Percentiles rank a stretch among this genome's conserved stretches.
Conservation (phyloP, 805 yeast genomes). For the Candida alai region DNA sequence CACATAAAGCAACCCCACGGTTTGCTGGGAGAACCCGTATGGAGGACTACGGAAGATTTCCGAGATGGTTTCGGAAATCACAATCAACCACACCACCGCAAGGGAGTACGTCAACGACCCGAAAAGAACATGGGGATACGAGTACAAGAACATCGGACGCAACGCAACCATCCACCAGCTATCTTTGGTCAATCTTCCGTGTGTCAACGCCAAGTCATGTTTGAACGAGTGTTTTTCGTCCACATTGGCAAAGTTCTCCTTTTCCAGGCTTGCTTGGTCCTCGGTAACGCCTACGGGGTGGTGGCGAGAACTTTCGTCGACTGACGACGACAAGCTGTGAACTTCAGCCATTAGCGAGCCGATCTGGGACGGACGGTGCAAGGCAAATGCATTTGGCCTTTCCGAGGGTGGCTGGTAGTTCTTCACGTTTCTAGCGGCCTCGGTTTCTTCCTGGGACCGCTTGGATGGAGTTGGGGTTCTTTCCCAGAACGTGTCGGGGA, state of each 20-base stretch:
- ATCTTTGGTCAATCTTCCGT: slow-evolving; percentile 49
- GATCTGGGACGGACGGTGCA: slow-evolving; percentile 13
- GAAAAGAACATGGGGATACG: slow-evolving; percentile 50
- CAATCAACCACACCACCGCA: slow-evolving; percentile 62
- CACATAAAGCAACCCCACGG: slow-evolving; percentile 51
- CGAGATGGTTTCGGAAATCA: slow-evolving; percentile 54
- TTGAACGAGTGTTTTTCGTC: slow-evolving; percentile 5
- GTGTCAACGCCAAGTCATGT: slow-evolving; percentile 30
- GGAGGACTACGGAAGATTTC: slow-evolving; percentile 44
- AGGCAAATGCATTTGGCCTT: slow-evolving; percentile 30
- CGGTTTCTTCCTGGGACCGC: slow-evolving; percentile 45
- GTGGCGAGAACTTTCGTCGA: slow-evolving; percentile 3
- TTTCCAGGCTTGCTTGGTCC: slow-evolving; percentile 3
- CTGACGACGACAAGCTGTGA: slow-evolving; percentile 15
- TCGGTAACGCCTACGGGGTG: slow-evolving; percentile 13
- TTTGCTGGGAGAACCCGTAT: slow-evolving; percentile 42
- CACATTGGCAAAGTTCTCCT: not conserved
- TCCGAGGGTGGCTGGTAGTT: slow-evolving; percentile 20
- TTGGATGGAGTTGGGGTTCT: slow-evolving; percentile 49
- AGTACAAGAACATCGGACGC: slow-evolving; percentile 49
- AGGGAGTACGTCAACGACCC: slow-evolving; percentile 51
- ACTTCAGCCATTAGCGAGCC: slow-evolving; percentile 11
- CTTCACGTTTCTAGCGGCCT: slow-evolving; percentile 37
- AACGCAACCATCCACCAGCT: slow-evolving; percentile 53
- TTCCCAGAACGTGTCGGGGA: slow-evolving; percentile 65